These are phyloP conservation scores for Hygrocybe punicea DNA, from an alignment of 768 basidiomycete species.

Conservation along the genomic window DNA sequence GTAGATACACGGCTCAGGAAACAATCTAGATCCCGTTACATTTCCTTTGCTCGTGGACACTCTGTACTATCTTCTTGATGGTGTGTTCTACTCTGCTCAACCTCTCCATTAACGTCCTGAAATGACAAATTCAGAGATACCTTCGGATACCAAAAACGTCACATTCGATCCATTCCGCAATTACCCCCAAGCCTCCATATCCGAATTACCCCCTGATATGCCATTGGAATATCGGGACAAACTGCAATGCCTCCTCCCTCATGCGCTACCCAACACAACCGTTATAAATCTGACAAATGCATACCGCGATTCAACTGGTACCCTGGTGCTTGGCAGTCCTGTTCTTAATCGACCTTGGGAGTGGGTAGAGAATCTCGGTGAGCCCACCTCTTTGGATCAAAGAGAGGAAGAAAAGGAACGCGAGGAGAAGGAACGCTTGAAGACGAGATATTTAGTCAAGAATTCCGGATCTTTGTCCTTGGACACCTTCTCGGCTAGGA, in stretches of 20 bases:
- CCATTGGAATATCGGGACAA: slow-evolving; percentile 58
- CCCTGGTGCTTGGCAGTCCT: slow-evolving; percentile 44
- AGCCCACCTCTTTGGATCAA: slow-evolving; percentile 43
- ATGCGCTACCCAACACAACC: slow-evolving; percentile 46
- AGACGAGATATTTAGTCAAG: slow-evolving; percentile 42
- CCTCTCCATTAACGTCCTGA: background rate
- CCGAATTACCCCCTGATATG: slow-evolving; percentile 53
- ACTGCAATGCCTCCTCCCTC: slow-evolving; percentile 55
- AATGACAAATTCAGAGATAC: slow-evolving; percentile 48
- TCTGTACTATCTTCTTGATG: slow-evolving; percentile 68
- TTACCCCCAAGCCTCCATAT: slow-evolving; percentile 52
- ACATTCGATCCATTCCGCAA: slow-evolving; percentile 61
- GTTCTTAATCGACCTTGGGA: slow-evolving; percentile 82
- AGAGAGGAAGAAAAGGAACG: slow-evolving; percentile 42
- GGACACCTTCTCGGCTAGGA: slow-evolving; percentile 62
- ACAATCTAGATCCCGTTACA: slow-evolving; percentile 50
- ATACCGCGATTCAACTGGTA: slow-evolving; percentile 53
- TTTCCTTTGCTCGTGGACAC: slow-evolving; percentile 74
- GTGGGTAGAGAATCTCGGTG: slow-evolving; percentile 78
- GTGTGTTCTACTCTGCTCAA: slow-evolving; percentile 36
- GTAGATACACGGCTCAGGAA: slow-evolving; percentile 56
- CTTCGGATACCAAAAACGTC: slow-evolving; percentile 51
- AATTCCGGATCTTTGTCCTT: slow-evolving; percentile 72
- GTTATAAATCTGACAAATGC: slow-evolving; percentile 59
- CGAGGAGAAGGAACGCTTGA: slow-evolving; percentile 39